Evolutionary conservation across 2,329 filamentous ascomycete species (phyloP), one percentile per base, ranked within the genome.

Genomic region (Ceratocystis cacaofunesta): DNA sequence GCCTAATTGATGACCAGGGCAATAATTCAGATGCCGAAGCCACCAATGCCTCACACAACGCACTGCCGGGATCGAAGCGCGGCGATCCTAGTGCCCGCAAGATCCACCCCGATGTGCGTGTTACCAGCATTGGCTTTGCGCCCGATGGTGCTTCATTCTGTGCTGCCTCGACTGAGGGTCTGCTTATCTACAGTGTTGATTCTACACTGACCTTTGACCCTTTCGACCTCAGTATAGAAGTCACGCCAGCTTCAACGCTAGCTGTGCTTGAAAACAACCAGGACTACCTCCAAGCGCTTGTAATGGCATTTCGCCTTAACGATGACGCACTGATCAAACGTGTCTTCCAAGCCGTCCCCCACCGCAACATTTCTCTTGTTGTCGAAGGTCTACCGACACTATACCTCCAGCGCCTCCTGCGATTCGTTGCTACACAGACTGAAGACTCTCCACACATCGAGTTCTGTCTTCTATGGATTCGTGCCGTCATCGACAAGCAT

Each of bases 221-320:
- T 0, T 96, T 96, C 72, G 94, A 99, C 73, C 85, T 99, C 17
- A 92, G 96, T 74, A 88, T 97, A 72, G 89, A 89, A 69, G 89
- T 99, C 70, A 99, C 94, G 3, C 92, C 92, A 0, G 86, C 89
- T 1, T 91, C 87, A 1, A 94, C 91, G 0, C 80, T 97, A 0
- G 77, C 82, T 3, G 82, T 87, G 8, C 77, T 88, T 41, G 80
- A 87, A 66, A 78, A 75, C 52, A 85, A 91, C 65, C 83, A 82
- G 68, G 89, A 96, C 72, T 95, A 89, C 74, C 82, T 97, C 69
- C 95, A 94, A 76, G 92, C 94, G 0, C 79, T 99, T 5, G 86
- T 96, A 69, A 99, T 99, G 94, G 88, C 92, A 1, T 99, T 99
- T 80, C 88, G 95, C 5, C 85, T 99, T 67, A 96, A 96, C 76